phyloP scores from a whole-genome alignment of 164 flowering plant species.

The Paratinospora sagittata region DNA sequence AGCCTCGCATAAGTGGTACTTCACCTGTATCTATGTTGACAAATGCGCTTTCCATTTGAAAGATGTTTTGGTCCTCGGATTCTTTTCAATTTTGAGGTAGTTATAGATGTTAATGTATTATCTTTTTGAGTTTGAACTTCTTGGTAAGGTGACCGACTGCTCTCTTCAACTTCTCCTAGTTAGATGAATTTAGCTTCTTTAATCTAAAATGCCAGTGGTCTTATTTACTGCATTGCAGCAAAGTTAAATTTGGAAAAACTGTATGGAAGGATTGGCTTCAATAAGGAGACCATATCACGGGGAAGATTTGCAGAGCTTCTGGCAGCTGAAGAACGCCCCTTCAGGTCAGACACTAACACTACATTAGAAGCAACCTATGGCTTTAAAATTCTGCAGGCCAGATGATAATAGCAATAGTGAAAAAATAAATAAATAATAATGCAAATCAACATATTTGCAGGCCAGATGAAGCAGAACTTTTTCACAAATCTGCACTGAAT shows the following conservation, averaged over 20 bases:
- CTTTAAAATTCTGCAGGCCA: neutral
- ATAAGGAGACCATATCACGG: constrained; percentile 85
- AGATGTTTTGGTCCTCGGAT: neutral
- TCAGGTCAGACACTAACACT: constrained; percentile 42
- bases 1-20: neutral
- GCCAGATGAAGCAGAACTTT: constrained; percentile 89
- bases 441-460: constrained; percentile 29
- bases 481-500: constrained; percentile 73
- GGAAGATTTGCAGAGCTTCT: constrained; percentile 84
- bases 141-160: neutral
- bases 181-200: neutral
- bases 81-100: no score
- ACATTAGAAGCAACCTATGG: no score
- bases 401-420: neutral
- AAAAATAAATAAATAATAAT: neutral
- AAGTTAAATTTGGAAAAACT: constrained; percentile 67
- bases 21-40: neutral
- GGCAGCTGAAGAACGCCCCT: constrained; percentile 81
- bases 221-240: constrained; percentile 33
- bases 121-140: neutral
- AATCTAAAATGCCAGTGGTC: neutral
- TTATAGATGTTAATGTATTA: neutral
- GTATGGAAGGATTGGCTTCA: constrained; percentile 88
- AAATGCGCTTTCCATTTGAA: neutral
- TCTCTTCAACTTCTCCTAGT: neutral